These are phyloP conservation scores for Aspergillus udagawae DNA, from an alignment of 2,329 filamentous ascomycete genomes.

Conservation along the genomic window DNA sequence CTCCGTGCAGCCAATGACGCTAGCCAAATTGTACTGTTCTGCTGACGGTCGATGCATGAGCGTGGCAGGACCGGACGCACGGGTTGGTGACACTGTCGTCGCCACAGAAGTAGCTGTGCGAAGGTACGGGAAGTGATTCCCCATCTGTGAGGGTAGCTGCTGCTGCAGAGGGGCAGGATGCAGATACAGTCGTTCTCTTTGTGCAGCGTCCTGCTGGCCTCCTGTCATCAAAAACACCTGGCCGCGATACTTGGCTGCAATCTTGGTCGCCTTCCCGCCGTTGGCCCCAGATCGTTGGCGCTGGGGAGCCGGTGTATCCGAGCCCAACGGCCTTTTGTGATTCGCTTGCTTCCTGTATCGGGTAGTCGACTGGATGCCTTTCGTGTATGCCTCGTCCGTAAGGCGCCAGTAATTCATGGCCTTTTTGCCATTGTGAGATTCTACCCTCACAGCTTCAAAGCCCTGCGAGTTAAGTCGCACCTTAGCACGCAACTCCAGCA, in stretches of 20 bases:
- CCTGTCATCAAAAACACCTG: slow-evolving; percentile 4
- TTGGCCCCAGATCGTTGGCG: slow-evolving; percentile 41
- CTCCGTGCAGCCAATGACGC: slow-evolving; percentile 27
- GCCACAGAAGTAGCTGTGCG: slow-evolving; percentile 5
- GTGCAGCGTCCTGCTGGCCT: slow-evolving; percentile 19
- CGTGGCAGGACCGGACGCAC: slow-evolving; percentile 11
- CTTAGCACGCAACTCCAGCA: slow-evolving; percentile 7
- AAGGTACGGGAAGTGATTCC: slow-evolving; percentile 12
- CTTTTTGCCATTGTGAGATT: slow-evolving; percentile 44
- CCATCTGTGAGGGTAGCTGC: slow-evolving; percentile 5
- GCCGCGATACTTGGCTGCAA: slow-evolving; percentile 29
- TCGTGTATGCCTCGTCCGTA: slow-evolving; percentile 61
- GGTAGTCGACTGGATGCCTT: slow-evolving; percentile 79
- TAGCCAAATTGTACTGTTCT: slow-evolving; percentile 19
- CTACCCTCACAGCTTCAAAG: slow-evolving; percentile 55
- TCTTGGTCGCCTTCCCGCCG: slow-evolving; percentile 38
- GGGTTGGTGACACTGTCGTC: slow-evolving; percentile 8
- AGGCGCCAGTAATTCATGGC: slow-evolving; percentile 75
- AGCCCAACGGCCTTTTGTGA: slow-evolving; percentile 36
- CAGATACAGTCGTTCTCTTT: slow-evolving; percentile 16
- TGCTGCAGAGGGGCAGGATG: slow-evolving; percentile 12
- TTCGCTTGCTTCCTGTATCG: slow-evolving; percentile 59
- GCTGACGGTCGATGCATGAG: slow-evolving; percentile 13
- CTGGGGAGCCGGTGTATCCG: slow-evolving; percentile 36
- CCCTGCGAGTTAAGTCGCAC: slow-evolving; percentile 21